Evolutionary conservation across 2,329 filamentous ascomycete genomes (phyloP), one percentile per base, ranked within the genome.

Genomic region (Exophiala bonariae): DNA sequence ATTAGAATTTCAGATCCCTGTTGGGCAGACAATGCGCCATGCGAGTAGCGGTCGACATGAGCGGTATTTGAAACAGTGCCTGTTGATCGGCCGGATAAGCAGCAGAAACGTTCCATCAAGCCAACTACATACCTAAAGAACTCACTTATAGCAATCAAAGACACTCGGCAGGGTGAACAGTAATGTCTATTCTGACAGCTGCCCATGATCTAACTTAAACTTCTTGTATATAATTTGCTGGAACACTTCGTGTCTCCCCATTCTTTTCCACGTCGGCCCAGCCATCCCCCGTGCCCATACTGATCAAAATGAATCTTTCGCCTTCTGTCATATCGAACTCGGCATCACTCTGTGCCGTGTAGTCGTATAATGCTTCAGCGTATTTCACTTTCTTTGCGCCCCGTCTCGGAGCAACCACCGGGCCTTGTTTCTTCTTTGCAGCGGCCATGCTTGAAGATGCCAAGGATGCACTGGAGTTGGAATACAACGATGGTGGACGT

Each of bases 231-330:
- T 97, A 99, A 67, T 89, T 95, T 30, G 91, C 91, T 36, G 93
- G 93, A 44, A 99, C 93, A 66, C 90, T 96, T 26, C 49, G 41
- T 39, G 85, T 89, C 32, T 83, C 75, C 1, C 91, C 91, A 14
- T 89, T 90, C 68, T 89, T 90, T 73, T 97, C 93, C 14, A 99
- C 93, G 72, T 97, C 93, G 20, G 85, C 89, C 93, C 93, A 99
- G 0, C 93, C 93, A 71, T 97, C 93, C 1, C 93, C 93, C 0
- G 84, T 80, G 63, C 97, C 92, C 47, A 88, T 84, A 61, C 85
- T 90, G 52, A 96, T 83, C 23, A 99, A 75, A 31, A 99, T 90
- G 61, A 99, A 95, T 41, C 84, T 80, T 69, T 99, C 93, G 1
- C 93, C 93, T 68, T 95, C 92, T 1, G 67, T 66, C 89, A 99